phyloP scores from a whole-genome alignment of 2,329 filamentous ascomycete species.

The Pseudocercospora eumusae region DNA sequence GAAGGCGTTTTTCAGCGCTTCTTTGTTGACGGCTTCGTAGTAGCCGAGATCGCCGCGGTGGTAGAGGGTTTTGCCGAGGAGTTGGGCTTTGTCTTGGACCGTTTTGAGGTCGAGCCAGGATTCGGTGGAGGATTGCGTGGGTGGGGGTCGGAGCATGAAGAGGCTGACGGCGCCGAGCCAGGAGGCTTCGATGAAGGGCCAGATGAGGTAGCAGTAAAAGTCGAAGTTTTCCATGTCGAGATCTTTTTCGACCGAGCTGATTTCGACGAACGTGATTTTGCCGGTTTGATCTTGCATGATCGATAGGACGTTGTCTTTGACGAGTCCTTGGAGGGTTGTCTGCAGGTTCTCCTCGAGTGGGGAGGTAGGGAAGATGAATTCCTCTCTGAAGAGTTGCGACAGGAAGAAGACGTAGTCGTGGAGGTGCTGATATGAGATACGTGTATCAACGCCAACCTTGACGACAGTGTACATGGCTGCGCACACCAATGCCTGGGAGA shows the following conservation, averaged over 20 bases:
- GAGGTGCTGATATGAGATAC: constrained; percentile 66
- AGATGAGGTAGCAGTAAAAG: constrained; percentile 98
- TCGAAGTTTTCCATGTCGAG: constrained; percentile 92
- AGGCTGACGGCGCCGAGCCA: constrained; percentile 90
- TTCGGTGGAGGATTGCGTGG: constrained; percentile 45
- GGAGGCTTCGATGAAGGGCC: constrained; percentile 93
- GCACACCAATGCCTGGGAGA: constrained; percentile 86
- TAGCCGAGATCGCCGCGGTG: constrained; percentile 97
- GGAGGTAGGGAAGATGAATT: constrained; percentile 94
- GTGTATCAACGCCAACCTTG: constrained; percentile 84
- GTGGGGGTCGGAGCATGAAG: constrained; percentile 79
- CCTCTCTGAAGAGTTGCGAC: constrained; percentile 88
- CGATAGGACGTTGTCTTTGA: constrained; percentile 74
- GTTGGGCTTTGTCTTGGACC: constrained; percentile 66
- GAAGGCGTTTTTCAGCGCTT: constrained; percentile 93
- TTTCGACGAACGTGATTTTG: constrained; percentile 65
- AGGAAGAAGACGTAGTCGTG: constrained; percentile 82
- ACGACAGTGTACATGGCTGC: constrained; percentile 87
- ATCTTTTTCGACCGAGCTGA: constrained; percentile 73
- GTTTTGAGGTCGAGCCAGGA: constrained; percentile 63
- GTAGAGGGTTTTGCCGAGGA: constrained; percentile 94
- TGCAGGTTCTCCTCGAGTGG: constrained; percentile 79
- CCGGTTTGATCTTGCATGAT: constrained; percentile 59
- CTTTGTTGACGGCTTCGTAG: constrained; percentile 98
- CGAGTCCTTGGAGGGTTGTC: constrained; percentile 73